Conservation (phyloP, 495 filamentous ascomycete species). For the Talaromyces borbonicus region DNA sequence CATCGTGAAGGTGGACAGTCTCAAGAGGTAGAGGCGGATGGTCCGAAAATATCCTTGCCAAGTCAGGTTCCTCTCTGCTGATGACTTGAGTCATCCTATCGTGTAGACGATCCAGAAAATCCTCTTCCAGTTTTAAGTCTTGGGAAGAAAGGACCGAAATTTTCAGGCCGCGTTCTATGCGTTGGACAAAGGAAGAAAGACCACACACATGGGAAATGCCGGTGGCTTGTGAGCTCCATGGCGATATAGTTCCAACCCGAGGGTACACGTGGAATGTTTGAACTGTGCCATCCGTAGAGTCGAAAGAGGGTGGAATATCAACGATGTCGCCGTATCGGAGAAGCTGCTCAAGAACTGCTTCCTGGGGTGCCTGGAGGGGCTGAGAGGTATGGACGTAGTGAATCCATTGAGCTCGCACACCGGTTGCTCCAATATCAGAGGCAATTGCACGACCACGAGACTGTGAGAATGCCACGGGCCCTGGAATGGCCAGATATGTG, state of each 20-base stretch:
- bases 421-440: slow-evolving; percentile 40
- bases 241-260: slow-evolving; percentile 74
- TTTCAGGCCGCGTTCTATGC: slow-evolving; percentile 82
- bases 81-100: slow-evolving; percentile 92
- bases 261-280: slow-evolving; percentile 64
- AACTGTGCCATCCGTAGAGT: slow-evolving; percentile 28
- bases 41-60: slow-evolving; percentile 70
- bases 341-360: slow-evolving; percentile 46
- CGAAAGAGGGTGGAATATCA: slow-evolving; percentile 34
- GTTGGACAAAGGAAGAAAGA: slow-evolving; percentile 57
- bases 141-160: slow-evolving; percentile 41
- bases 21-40: slow-evolving; percentile 59
- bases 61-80: slow-evolving; percentile 51
- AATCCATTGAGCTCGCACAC: slow-evolving; percentile 53
- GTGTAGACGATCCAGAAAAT: slow-evolving; percentile 63
- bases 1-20: slow-evolving; percentile 58
- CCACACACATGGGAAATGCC: slow-evolving; percentile 91
- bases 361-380: slow-evolving; percentile 29
- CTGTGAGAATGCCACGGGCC: slow-evolving; percentile 42
- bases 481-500: slow-evolving; percentile 39
- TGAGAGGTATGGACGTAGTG: slow-evolving; percentile 49
- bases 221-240: slow-evolving; percentile 95
- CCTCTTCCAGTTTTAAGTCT: slow-evolving; percentile 32
- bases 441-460: slow-evolving; percentile 43
- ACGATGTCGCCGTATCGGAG: slow-evolving; percentile 52